Base-by-base conservation (phyloP, 2,329 filamentous ascomycete species). In the Fusarium pininemorale region DNA sequence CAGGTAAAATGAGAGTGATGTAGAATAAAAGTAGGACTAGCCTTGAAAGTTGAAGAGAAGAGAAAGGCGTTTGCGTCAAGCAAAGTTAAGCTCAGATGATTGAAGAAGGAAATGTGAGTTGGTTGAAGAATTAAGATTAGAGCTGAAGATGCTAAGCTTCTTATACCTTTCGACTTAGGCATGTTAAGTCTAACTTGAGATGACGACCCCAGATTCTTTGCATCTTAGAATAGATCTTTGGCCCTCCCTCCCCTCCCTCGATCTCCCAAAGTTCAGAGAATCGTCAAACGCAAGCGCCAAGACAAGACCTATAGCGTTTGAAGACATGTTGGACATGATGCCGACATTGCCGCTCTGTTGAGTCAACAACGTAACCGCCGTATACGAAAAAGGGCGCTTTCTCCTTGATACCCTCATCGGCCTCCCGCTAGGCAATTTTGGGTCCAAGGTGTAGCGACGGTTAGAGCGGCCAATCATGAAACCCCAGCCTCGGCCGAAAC, bases 61-160 rank as follows among this genome's bases (percentile, higher is more conserved):
- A 12, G 44, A 45, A 26, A 28, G 41, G 30, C 37, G 51, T 28
- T 47, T 70, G 67, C 67, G 58, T 70, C 66, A 70, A 70, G 67
- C 66, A 70, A 70, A 58, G 51, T 24, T 58, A 70, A 58, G 28
- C 37, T 58, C 53, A 26, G 24, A 42, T 50, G 63, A 53, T n/a
- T 68, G 47, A 42, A 47, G 35, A 53, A 54, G 35, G 58, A 42
- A 68, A 45, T 20, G 14, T 48, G 54, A 67, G 58, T 47, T 58
- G 66, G 47, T 47, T 70, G 67, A 42, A 47, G 41, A 48, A 35
- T 8, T 38, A 24, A 20, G n/a, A 38, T 42, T 32, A 3, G 11
- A 15, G 37, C 15, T 16, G 45, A 32, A 10, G 24, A 42, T 7
- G 18, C 3, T 11, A 42, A 37, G 13, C 62, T 24, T 70, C 67